Percentiles rank a stretch among this genome's conserved stretches.
phyloP scores from a whole-genome alignment of 148 eudicot genomes.

The Rhododendron griersonianum region DNA sequence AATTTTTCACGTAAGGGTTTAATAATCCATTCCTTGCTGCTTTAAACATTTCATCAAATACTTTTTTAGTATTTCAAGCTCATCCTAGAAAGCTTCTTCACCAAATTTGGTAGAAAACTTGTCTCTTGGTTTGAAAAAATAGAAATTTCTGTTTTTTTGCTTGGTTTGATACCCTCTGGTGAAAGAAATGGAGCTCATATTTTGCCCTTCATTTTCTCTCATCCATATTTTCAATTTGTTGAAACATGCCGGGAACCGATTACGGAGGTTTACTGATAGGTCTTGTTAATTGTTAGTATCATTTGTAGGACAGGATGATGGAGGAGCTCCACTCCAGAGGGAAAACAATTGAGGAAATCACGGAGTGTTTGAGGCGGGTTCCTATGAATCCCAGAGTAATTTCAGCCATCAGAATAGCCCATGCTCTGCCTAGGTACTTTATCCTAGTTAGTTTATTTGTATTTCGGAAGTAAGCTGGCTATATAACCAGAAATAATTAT shows the following conservation, averaged over 20 bases:
- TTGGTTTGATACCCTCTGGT: not conserved
- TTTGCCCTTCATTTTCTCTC: not conserved
- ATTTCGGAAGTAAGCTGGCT: not conserved
- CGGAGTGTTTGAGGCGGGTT: slow-evolving; percentile 59
- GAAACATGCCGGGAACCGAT: slow-evolving; percentile 5
- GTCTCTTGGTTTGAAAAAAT: not conserved
- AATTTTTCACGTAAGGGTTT: no score
- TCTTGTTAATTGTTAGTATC: not conserved
- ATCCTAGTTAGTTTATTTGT: not conserved
- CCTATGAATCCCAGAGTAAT: slow-evolving; percentile 50
- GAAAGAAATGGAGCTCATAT: not conserved
- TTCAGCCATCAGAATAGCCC: slow-evolving; percentile 63
- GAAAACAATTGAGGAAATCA: slow-evolving; percentile 57
- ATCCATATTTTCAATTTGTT: not conserved
- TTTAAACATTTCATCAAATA: not conserved
- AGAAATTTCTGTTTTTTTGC: not conserved
- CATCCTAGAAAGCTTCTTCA: not conserved
- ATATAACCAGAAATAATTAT: not conserved
- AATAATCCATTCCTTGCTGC: not conserved
- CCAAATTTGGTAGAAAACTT: not conserved
- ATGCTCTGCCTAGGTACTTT: slow-evolving; percentile 49
- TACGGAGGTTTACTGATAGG: not conserved
- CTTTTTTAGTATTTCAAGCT: not conserved
- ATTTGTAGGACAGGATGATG: slow-evolving; percentile 69
- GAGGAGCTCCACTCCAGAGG: slow-evolving; percentile 67